Evolutionary conservation across 2,329 filamentous ascomycete genomes (phyloP).

Genomic region (Fusarium succisae): DNA sequence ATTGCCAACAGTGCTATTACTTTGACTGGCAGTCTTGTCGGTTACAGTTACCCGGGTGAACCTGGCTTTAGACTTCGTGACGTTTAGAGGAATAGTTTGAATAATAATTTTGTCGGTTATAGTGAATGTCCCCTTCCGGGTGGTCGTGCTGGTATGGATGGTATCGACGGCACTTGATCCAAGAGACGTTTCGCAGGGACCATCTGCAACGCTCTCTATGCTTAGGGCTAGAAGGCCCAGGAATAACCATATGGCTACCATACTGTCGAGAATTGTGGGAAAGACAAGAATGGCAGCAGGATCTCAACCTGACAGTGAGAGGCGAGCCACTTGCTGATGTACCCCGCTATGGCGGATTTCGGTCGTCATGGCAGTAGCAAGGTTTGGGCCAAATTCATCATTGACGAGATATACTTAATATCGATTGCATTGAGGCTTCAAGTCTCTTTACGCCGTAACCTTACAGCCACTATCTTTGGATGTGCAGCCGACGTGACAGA

Average conservation of each 20-base stretch:
- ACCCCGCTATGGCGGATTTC: no score
- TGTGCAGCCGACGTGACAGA: rapidly evolving
- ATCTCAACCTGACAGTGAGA: rapidly evolving
- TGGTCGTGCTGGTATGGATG: background rate
- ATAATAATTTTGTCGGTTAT: background rate
- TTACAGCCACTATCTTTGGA: background rate
- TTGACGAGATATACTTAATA: background rate
- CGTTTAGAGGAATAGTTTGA: background rate
- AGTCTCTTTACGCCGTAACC: background rate
- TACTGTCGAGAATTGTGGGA: background rate
- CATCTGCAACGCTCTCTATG: background rate
- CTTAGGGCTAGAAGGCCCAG: background rate
- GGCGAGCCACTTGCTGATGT: background rate
- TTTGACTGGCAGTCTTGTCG: rapidly evolving
- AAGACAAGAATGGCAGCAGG: rapidly evolving
- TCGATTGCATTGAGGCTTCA: background rate
- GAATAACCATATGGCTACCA: rapidly evolving
- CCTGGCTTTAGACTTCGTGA: background rate
- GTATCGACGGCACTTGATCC: background rate
- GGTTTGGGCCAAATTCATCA: background rate
- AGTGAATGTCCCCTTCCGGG: background rate
- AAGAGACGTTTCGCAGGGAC: background rate
- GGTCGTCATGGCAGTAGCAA: background rate
- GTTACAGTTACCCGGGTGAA: rapidly evolving
- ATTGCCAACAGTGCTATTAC: background rate